Conservation (phyloP, 2,329 filamentous ascomycete genomes). For the Fusarium tanahbumbuense region DNA sequence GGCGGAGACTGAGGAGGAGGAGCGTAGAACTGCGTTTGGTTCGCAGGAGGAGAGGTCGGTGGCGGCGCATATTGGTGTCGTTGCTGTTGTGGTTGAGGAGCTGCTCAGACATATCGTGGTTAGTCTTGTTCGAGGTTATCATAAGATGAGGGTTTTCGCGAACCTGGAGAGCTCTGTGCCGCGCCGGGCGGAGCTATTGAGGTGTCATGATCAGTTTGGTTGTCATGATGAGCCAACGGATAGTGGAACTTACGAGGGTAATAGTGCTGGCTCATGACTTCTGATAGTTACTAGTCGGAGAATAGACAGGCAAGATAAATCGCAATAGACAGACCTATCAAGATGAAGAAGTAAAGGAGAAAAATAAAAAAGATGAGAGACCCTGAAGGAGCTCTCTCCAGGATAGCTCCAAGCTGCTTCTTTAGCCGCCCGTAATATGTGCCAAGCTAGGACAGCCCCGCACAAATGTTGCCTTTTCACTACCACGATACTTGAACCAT, state of each 20-base stretch:
- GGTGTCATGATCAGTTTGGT: conserved; percentile 38
- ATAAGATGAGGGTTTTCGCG: conserved; percentile 19
- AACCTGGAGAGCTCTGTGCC: conserved; percentile 47
- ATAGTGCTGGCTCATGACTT: conserved; percentile 56
- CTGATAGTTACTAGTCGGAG: neutral
- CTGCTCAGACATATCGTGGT: conserved; percentile 28
- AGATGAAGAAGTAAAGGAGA: conserved; percentile 6
- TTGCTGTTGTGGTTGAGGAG: conserved; percentile 40
- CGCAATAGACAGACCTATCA: neutral
- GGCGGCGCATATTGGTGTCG: conserved; percentile 60
- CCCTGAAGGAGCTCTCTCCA: conserved; percentile 13
- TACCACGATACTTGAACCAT: conserved; percentile 9
- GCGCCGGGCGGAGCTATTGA: conserved; percentile 57
- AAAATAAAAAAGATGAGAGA: conserved; percentile 10
- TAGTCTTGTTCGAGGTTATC: conserved; percentile 6
- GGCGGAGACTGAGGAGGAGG: conserved; percentile 45
- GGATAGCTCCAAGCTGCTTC: conserved; percentile 25
- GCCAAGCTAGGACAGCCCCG: conserved; percentile 38
- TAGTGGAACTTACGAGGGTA: conserved; percentile 58
- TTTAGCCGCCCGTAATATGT: conserved; percentile 37
- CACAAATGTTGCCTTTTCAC: conserved; percentile 23
- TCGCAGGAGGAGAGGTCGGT: conserved; percentile 60
- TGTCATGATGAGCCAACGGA: conserved; percentile 26
- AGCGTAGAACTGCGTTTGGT: conserved; percentile 59
- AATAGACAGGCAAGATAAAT: neutral